phyloP scores from a whole-genome alignment of 257 asterid genomes.

The Datura wrightii region DNA sequence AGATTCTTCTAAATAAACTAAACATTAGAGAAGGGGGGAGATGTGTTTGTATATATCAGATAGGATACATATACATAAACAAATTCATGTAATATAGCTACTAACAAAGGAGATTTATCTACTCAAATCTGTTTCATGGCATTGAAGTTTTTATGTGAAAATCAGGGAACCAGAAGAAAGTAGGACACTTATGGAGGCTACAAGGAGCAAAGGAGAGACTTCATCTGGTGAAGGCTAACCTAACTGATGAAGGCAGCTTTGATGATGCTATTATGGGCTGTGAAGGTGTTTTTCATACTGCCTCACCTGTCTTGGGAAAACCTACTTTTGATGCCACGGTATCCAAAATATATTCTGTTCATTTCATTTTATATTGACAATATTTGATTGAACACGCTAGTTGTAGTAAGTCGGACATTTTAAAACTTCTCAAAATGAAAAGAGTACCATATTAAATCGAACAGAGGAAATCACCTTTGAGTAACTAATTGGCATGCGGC shows the following conservation, averaged over 20 bases:
- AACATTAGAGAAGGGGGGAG: neutral
- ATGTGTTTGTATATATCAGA: neutral
- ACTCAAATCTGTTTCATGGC: neutral
- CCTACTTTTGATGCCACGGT: conserved; percentile 46
- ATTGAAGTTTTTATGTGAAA: neutral
- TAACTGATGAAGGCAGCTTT: conserved; percentile 80
- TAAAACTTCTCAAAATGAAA: neutral
- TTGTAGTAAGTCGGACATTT: neutral
- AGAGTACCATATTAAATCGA: neutral
- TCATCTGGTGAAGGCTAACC: conserved; percentile 61
- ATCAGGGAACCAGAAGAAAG: conserved; percentile 65
- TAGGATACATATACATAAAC: too few relatives aligned
- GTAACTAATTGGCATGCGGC: conserved; percentile 23
- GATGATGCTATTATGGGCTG: conserved; percentile 77
- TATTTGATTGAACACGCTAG: neutral
- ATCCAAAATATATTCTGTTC: neutral
- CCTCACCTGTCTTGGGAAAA: conserved; percentile 79
- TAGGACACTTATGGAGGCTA: conserved; percentile 74
- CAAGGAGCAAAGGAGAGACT: conserved; percentile 86
- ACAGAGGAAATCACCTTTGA: neutral
- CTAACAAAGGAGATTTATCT: too few relatives aligned
- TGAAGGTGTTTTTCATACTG: conserved; percentile 88
- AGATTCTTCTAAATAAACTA: neutral
- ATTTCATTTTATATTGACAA: conserved; percentile 21
- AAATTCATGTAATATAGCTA: too few relatives aligned